Conservation (phyloP, 2,329 filamentous ascomycete genomes). For the Claviceps sp. region DNA sequence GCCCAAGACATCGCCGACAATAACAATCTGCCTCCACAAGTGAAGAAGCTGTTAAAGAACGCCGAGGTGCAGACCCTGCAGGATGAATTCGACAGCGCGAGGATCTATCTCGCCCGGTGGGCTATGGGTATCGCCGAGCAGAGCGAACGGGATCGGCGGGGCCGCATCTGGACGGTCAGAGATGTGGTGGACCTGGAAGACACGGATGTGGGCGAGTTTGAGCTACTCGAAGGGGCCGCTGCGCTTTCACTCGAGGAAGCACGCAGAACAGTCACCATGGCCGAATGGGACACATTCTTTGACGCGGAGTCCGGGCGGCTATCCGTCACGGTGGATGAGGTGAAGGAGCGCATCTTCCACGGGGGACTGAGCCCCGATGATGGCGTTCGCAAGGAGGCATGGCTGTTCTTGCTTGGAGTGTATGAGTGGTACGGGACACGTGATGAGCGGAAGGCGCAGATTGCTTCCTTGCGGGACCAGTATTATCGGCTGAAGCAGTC, state of each 20-base stretch:
- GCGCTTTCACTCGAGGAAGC: slow-evolving; percentile 63
- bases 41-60: slow-evolving; percentile 71
- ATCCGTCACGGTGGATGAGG: slow-evolving; percentile 73
- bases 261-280: slow-evolving; percentile 61
- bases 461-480: slow-evolving; percentile 79
- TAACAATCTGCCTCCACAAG: slow-evolving; percentile 77
- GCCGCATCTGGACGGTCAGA: slow-evolving; percentile 82
- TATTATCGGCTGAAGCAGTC: slow-evolving; percentile 87
- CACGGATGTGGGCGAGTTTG: slow-evolving; percentile 89
- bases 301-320: slow-evolving; percentile 61
- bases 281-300: slow-evolving; percentile 89
- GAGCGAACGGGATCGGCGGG: slow-evolving; percentile 73
- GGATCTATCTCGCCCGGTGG: slow-evolving; percentile 90
- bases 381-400: slow-evolving; percentile 88
- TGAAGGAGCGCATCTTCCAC: slow-evolving; percentile 95
- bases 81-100: slow-evolving; percentile 93
- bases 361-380: slow-evolving; percentile 81
- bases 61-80: slow-evolving; percentile 91
- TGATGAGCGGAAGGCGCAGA: slow-evolving; percentile 70
- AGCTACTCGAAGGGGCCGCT: slow-evolving; percentile 72
- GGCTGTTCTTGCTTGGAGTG: slow-evolving; percentile 85
- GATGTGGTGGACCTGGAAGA: slow-evolving; percentile 91
- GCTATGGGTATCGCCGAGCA: slow-evolving; percentile 98
- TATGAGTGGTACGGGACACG: slow-evolving; percentile 84
- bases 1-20: slow-evolving; percentile 89